Percentiles rank a stretch among this genome's conserved stretches.
These are phyloP conservation scores for Geotrichum fermentans DNA, from an alignment of 1,139 yeast species.

Conservation along the genomic window DNA sequence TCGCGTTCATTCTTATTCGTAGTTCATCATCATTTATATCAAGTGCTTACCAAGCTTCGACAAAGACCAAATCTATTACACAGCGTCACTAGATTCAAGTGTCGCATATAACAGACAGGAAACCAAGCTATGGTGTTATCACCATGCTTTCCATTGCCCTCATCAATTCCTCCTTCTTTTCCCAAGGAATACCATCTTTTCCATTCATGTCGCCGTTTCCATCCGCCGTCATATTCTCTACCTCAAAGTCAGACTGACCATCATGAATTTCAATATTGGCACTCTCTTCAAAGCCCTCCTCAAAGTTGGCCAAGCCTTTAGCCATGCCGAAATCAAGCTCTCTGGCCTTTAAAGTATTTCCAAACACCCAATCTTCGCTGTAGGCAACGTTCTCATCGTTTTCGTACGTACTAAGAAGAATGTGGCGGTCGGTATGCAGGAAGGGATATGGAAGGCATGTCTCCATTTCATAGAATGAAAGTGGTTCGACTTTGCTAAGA, in stretches of 20 bases:
- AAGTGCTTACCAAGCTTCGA: too few relatives aligned
- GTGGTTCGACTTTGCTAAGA: slow-evolving; percentile 37
- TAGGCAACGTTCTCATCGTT: slow-evolving; percentile 16
- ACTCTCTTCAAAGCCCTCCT: slow-evolving; percentile 8
- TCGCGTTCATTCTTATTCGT: background rate
- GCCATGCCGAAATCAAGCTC: slow-evolving; percentile 30
- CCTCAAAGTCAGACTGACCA: background rate
- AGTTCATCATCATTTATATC: background rate
- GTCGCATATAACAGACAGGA: too few relatives aligned
- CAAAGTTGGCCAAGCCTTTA: slow-evolving; percentile 27
- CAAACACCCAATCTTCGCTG: slow-evolving; percentile 21
- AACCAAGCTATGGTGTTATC: too few relatives aligned
- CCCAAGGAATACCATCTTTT: background rate
- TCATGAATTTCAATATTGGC: background rate
- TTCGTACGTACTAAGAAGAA: slow-evolving; percentile 29
- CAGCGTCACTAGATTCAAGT: too few relatives aligned
- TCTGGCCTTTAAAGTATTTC: slow-evolving; percentile 21
- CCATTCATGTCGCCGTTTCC: background rate
- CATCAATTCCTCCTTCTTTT: slow-evolving; percentile 27
- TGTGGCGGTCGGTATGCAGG: slow-evolving; percentile 42
- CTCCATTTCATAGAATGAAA: slow-evolving; percentile 61
- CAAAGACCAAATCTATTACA: too few relatives aligned
- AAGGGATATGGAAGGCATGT: slow-evolving; percentile 56
- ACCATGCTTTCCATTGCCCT: slow-evolving; percentile 34
- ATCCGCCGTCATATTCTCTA: background rate